Evolutionary conservation across 2,329 filamentous ascomycete species (phyloP).

Genomic region (Grosmannia serpens): DNA sequence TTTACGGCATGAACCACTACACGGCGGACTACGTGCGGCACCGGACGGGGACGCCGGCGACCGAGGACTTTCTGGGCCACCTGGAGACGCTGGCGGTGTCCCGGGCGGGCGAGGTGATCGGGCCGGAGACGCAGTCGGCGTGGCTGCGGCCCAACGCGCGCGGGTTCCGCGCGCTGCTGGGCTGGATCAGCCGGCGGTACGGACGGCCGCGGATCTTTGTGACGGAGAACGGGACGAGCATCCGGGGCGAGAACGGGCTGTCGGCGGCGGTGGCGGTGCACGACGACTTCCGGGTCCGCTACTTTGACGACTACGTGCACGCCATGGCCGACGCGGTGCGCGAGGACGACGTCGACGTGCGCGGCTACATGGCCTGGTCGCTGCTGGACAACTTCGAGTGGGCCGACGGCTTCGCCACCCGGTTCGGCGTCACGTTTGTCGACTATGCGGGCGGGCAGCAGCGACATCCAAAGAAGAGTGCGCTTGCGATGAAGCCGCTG

Average conservation of each 20-base stretch:
- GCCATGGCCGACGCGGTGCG: constrained; percentile 64
- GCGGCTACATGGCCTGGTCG: constrained; percentile 77
- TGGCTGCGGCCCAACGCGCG: constrained; percentile 69
- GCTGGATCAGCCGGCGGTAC: constrained; percentile 70
- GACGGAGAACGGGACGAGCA: constrained; percentile 77
- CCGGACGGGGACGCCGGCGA: constrained; percentile 45
- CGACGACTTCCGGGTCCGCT: constrained; percentile 71
- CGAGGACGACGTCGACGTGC: constrained; percentile 65
- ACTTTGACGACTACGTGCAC: constrained; percentile 65
- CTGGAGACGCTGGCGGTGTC: constrained; percentile 60
- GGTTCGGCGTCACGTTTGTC: constrained; percentile 75
- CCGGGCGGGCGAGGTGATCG: constrained; percentile 63
- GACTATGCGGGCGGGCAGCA: constrained; percentile 73
- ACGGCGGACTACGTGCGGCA: constrained; percentile 79
- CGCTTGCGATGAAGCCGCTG: constrained; percentile 55
- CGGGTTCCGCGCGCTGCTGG: constrained; percentile 67
- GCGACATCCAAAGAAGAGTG: constrained; percentile 75
- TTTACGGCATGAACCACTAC: constrained; percentile 94
- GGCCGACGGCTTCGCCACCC: constrained; percentile 82
- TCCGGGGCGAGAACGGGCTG: constrained; percentile 74
- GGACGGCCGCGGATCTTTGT: constrained; percentile 68
- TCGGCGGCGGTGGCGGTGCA: constrained; percentile 58
- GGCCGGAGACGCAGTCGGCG: constrained; percentile 68
- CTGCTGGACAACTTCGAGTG: constrained; percentile 87
- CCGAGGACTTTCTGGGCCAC: constrained; percentile 64